Conservation (phyloP, 345 rosid species). For the Turritis glabra region DNA sequence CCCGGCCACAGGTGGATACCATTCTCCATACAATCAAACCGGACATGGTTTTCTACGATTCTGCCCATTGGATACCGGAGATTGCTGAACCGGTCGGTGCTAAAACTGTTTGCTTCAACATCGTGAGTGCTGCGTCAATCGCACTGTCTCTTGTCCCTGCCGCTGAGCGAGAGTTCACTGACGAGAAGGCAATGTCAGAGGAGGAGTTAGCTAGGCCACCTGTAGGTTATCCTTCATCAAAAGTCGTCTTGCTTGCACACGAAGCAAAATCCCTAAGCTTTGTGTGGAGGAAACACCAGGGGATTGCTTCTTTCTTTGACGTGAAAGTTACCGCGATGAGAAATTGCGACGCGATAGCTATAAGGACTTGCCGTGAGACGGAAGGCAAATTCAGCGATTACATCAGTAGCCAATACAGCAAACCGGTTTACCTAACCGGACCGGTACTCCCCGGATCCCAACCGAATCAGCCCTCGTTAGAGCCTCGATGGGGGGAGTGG, state of each 20-base stretch:
- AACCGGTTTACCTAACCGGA: conserved; percentile 57
- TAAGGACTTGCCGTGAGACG: conserved; percentile 68
- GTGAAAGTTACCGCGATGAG: conserved; percentile 44
- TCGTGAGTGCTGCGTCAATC: conserved; percentile 53
- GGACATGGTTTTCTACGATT: conserved; percentile 52
- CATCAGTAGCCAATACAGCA: conserved; percentile 49
- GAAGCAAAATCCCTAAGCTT: conserved; percentile 51
- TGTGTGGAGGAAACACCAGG: conserved; percentile 49
- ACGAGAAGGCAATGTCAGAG: conserved; percentile 41
- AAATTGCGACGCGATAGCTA: conserved; percentile 55
- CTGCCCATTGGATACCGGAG: conserved; percentile 62
- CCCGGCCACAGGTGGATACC: conserved; percentile 55
- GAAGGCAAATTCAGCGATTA: conserved; percentile 68
- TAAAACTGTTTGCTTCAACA: conserved; percentile 52
- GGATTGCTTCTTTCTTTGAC: conserved; percentile 54
- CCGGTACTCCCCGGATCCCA: conserved; percentile 48
- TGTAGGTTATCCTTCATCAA: conserved; percentile 58
- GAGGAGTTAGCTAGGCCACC: conserved; percentile 57
- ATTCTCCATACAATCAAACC: conserved; percentile 42
- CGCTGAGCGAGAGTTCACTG: conserved; percentile 35
- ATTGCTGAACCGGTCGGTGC: conserved; percentile 53
- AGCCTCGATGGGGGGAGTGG: conserved; percentile 62
- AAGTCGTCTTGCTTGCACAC: conserved; percentile 45
- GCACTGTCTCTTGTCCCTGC: conserved; percentile 70
- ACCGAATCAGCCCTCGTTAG: conserved; percentile 31